Conservation (phyloP, 2,329 filamentous ascomycete species). For the Anthostomella pinea region DNA sequence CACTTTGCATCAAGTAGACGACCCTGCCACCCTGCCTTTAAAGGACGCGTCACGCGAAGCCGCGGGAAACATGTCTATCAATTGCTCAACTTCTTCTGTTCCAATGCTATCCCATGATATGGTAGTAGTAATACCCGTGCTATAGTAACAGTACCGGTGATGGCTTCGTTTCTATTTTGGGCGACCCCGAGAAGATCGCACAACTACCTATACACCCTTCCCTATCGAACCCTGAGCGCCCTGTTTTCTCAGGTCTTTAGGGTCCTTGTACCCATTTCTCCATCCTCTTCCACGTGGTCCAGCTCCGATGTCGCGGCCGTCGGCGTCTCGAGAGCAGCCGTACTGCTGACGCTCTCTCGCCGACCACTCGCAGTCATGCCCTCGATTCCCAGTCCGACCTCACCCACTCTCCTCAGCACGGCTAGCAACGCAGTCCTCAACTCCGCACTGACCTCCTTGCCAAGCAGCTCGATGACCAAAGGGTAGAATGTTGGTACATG, state of each 20-base stretch:
- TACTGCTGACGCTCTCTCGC: slow-evolving; percentile 41
- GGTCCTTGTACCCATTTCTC: slow-evolving; percentile 17
- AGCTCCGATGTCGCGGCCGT: slow-evolving; percentile 13
- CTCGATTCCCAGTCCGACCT: slow-evolving; percentile 62
- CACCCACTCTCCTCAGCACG: slow-evolving; percentile 78
- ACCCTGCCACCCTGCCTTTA: no score
- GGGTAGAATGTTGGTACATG: slow-evolving; percentile 85
- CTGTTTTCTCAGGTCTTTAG: slow-evolving; percentile 9
- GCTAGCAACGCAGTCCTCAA: slow-evolving; percentile 74
- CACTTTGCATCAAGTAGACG: no score
- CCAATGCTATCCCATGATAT: no score
- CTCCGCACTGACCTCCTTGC: slow-evolving; percentile 77
- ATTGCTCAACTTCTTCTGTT: no score
- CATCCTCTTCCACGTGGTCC: slow-evolving; percentile 20
- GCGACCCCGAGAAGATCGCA: no score
- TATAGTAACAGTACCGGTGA: no score
- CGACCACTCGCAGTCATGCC: slow-evolving; percentile 41
- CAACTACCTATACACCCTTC: no score
- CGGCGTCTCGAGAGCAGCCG: slow-evolving; percentile 12
- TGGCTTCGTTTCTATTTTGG: neutral
- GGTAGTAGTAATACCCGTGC: no score
- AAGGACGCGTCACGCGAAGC: no score
- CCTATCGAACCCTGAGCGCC: no score
- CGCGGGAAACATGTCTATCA: no score
- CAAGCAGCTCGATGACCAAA: slow-evolving; percentile 76